Evolutionary conservation across 306 rosid genomes (phyloP).

Genomic region (Glycine latifolia): DNA sequence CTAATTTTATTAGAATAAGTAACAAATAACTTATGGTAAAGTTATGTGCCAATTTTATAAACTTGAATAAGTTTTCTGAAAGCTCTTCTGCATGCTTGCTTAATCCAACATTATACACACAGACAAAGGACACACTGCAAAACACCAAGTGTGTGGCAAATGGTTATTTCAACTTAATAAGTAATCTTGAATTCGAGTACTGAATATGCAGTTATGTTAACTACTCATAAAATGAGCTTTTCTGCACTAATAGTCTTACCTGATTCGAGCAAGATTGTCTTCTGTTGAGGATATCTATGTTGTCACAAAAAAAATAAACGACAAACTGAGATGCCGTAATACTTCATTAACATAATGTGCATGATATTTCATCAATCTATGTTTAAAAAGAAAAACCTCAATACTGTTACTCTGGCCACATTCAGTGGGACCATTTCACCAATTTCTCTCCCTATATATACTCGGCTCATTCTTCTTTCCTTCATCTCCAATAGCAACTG

Average conservation of each 20-base stretch:
- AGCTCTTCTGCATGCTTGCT: not conserved
- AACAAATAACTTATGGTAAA: not conserved
- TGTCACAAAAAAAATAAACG: not conserved
- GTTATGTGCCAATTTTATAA: not conserved
- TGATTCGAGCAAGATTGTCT: too few relatives aligned
- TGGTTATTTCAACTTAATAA: too few relatives aligned
- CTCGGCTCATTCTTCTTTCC: conserved; percentile 46
- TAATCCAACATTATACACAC: not conserved
- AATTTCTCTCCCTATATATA: conserved; percentile 70
- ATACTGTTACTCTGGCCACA: conserved; percentile 34
- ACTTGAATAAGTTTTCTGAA: not conserved
- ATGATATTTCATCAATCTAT: conserved; percentile 45
- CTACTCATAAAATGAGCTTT: too few relatives aligned
- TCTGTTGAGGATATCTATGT: not conserved
- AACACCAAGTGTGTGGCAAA: too few relatives aligned
- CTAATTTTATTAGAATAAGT: not conserved
- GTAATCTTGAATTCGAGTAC: too few relatives aligned
- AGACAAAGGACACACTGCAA: not conserved
- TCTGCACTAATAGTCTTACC: too few relatives aligned
- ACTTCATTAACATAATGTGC: conserved; percentile 45
- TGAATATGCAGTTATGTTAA: too few relatives aligned
- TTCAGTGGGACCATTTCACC: conserved; percentile 52
- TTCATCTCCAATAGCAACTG: conserved; percentile 52
- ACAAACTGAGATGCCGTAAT: too few relatives aligned
- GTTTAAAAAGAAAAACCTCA: not conserved